Evolutionary conservation across 1,139 yeast genomes (phyloP), one percentile per base, ranked within the genome.

Genomic region (Scheffersomyces segobiensis): DNA sequence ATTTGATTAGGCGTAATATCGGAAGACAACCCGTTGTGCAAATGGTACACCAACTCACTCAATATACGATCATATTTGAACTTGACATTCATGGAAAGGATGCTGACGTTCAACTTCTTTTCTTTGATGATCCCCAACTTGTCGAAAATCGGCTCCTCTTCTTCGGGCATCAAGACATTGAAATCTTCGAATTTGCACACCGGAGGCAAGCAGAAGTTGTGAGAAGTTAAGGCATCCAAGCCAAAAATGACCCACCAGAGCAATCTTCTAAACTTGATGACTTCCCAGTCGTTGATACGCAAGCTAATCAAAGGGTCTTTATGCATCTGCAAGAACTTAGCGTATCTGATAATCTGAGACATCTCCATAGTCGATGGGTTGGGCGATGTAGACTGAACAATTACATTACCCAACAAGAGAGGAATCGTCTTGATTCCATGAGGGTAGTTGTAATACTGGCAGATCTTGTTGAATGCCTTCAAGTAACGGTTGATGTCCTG

Each of bases 211-310:
- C 87, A 82, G 56, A 84, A 81, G 62, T 85, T 85, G 61, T 85
- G 82, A 32, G 88, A 81, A 3, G 87, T 82, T 57, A 85, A 73
- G 3, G 86, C 82, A 67, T 87, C 91, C 57, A 87, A 71, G 19
- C 85, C 85, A 63, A 85, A 85, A 5, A 86, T 84, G 48, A 85
- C 86, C 89, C 89, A 87, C 89, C 90, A 87, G 19, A 87, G 67
- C 56, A 85, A 67, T 65, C 90, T 75, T 67, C 88, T 76, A 55
- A 81, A 76, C 59, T 84, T 85, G 4, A 86, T 78, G 14, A 80
- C 76, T 56, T 77, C 79, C 67, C 78, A 73, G 62, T 84, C 83
- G 17, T 77, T 73, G 39, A 85, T 78, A 26, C 82, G 76, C 57
- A 85, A 80, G 52, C 82, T 78, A 1, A 77, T 68, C 3, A 81